phyloP scores from a whole-genome alignment of 2,329 filamentous ascomycete species.

The Microthyrium microscopicum region DNA sequence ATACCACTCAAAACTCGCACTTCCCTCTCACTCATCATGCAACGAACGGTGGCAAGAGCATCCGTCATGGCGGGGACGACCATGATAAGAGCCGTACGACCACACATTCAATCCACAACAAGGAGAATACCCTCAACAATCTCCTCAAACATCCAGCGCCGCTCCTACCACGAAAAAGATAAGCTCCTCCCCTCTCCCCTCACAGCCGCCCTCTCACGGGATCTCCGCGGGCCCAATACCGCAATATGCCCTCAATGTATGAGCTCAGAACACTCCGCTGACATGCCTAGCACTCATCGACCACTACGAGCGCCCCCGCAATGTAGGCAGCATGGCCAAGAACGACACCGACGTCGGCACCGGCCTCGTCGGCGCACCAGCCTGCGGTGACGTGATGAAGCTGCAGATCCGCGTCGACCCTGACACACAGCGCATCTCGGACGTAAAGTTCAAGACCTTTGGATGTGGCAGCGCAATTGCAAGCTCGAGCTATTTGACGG shows the following conservation, averaged over 20 bases:
- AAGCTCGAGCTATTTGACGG: conserved; percentile 83
- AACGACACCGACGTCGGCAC: conserved; percentile 71
- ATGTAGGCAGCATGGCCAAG: conserved; percentile 67
- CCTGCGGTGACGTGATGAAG: conserved; percentile 88
- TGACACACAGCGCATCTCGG: conserved; percentile 70
- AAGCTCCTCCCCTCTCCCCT: conserved; percentile 19
- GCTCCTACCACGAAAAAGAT: conserved; percentile 58
- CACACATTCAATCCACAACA: too few species aligned
- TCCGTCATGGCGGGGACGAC: too few species aligned
- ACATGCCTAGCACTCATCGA: conserved; percentile 43
- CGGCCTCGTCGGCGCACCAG: conserved; percentile 78
- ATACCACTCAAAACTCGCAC: too few species aligned
- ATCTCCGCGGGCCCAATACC: conserved; percentile 7
- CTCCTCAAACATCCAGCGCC: too few species aligned
- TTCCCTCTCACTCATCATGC: too few species aligned
- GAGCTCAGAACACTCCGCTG: conserved; percentile 16
- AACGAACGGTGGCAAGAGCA: too few species aligned
- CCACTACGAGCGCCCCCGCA: conserved; percentile 65
- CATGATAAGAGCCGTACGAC: too few species aligned
- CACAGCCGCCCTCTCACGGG: conserved; percentile 10
- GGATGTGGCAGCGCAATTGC: conserved; percentile 91
- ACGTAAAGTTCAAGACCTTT: conserved; percentile 97
- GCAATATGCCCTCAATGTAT: neutral
- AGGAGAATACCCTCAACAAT: too few species aligned
- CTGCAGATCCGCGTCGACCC: conserved; percentile 86